Base-by-base conservation (phyloP, 2,329 filamentous ascomycete species). In the Aureobasidium sp. region DNA sequence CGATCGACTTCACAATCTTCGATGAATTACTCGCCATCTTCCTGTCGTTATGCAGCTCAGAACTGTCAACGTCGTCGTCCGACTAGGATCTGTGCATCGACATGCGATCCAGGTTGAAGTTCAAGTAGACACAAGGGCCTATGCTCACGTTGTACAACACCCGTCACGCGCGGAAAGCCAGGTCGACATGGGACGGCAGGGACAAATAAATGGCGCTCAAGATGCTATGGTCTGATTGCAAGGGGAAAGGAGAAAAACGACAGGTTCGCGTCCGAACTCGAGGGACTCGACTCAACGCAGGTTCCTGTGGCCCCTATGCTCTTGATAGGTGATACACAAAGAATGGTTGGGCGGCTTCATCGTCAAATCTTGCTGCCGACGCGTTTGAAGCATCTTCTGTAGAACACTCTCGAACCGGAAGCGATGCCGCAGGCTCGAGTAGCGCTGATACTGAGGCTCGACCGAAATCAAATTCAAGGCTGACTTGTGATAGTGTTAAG, bases 221-320 rank as follows among this genome's bases (percentile, higher is more conserved):
- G 6, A 29, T 39, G 32, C 44, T 39, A 50, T 59, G 44, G 56
- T 44, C 56, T 59, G 56, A 59, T 59, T 39, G 44, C 32, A 47
- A 46, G 37, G n/a, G 32, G 3, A 50, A 50, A 50, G 24, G 36
- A 32, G 27, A 46, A 59, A 59, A 59, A 41, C 29, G 56, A 59
- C 56, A 59, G 56, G 56, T 59, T 50, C 36, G 17, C 26, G 6
- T n/a, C 26, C 26, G 29, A 59, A 59, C 56, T 59, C 44, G 56
- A 50, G 26, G 34, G 44, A 59, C 56, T 59, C 56, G 44, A 48
- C 26, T 36, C 36, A 29, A 48, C 17, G 56, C 44, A 48, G 34
- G 34, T 24, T 41, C 32, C 10, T 59, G 34, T 41, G 55, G 32
- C 37, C 26, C 26, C 27, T 56, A n/a, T 44, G 37, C 10, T 24